Conservation (phyloP, 2,329 filamentous ascomycete genomes). For the Cordyceps javanica region DNA sequence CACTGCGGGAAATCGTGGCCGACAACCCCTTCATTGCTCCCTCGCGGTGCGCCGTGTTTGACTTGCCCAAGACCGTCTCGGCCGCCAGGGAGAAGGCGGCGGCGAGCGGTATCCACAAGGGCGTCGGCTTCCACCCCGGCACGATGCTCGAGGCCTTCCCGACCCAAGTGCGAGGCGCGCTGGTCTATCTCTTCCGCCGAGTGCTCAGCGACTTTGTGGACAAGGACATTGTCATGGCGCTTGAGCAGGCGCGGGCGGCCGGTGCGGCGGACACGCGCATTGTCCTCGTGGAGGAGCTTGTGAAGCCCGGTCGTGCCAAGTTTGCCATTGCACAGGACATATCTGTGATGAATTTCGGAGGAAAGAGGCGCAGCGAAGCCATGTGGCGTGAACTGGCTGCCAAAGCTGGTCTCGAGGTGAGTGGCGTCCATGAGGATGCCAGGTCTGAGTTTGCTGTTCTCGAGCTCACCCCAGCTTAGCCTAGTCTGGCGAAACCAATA, state of each 20-base stretch:
- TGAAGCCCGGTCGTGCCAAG: neutral
- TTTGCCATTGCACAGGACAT: neutral
- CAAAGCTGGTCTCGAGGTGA: neutral
- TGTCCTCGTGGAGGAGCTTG: neutral
- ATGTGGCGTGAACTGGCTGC: conserved; percentile 1
- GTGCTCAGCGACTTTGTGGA: conserved; percentile 11
- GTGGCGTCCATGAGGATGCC: neutral
- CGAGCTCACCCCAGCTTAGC: no score
- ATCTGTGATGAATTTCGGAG: conserved; percentile 1
- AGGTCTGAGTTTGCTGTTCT: no score
- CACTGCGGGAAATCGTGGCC: neutral
- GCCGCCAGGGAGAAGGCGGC: neutral
- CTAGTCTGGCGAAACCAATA: no score
- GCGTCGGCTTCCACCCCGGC: neutral
- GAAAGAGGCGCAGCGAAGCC: neutral
- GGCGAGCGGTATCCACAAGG: neutral
- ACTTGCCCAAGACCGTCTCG: neutral
- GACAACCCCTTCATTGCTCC: neutral
- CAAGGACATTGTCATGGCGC: neutral
- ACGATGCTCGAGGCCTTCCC: neutral
- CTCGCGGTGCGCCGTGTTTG: neutral
- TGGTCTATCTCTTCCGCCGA: neutral
- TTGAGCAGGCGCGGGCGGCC: neutral
- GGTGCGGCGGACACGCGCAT: neutral
- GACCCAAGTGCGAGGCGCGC: neutral